These are phyloP conservation scores for Dianthus caryophyllus DNA, from an alignment of 148 eudicot genomes.

Conservation along the genomic window DNA sequence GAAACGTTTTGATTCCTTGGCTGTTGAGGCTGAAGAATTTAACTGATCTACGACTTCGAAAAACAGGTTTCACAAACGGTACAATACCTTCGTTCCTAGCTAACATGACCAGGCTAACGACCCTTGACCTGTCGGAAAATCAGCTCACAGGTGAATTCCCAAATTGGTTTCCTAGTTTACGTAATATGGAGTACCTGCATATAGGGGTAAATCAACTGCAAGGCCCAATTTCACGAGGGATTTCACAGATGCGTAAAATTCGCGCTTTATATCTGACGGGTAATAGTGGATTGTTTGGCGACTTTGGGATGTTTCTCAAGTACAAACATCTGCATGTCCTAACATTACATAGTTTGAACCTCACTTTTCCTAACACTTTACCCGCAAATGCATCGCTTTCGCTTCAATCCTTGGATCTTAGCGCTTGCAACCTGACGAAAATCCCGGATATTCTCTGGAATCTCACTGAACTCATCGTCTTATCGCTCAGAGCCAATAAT, in stretches of 20 bases:
- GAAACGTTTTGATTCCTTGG: conserved; percentile 3
- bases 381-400: background rate
- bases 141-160: conserved; percentile 26
- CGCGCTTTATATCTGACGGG: background rate
- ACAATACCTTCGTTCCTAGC: conserved; percentile 2
- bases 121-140: conserved; percentile 3
- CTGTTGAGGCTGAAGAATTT: background rate
- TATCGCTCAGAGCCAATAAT: background rate
- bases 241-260: conserved; percentile 11
- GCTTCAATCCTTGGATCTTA: background rate
- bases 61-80: background rate
- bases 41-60: background rate
- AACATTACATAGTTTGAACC: background rate
- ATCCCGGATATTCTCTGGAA: conserved; percentile 8
- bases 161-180: conserved; percentile 16
- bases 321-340: background rate
- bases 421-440: conserved; percentile 11
- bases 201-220: conserved; percentile 13
- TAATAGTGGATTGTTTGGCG: background rate
- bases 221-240: conserved; percentile 21
- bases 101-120: conserved; percentile 11
- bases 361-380: conserved; percentile 2
- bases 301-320: background rate
- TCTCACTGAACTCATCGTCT: background rate
- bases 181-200: background rate